Evolutionary conservation across 2,329 filamentous ascomycete species (phyloP).

Genomic region (Sporothrix inflata): DNA sequence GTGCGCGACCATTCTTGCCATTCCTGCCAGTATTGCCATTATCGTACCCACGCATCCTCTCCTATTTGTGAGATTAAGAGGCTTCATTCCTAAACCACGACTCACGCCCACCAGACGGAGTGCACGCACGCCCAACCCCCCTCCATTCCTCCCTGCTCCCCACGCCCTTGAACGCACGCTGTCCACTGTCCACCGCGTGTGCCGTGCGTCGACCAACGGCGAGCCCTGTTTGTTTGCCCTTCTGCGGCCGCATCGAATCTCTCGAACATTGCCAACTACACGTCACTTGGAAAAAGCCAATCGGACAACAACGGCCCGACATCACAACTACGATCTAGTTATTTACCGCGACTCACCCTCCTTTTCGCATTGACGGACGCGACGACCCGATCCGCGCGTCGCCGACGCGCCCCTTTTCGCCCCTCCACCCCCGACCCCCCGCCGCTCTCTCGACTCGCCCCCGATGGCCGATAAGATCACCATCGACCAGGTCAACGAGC

Average conservation of each 20-base stretch:
- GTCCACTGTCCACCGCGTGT: conserved; percentile 22
- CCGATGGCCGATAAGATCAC: conserved; percentile 44
- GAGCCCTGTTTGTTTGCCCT: conserved; percentile 1
- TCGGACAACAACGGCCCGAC: neutral
- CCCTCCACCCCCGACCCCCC: neutral
- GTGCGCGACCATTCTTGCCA: neutral
- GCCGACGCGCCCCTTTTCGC: conserved; percentile 12
- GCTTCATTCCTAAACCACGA: conserved; percentile 13
- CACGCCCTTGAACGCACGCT: conserved; percentile 6
- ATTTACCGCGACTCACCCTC: neutral
- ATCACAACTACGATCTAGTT: neutral
- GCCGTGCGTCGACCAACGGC: conserved; percentile 3
- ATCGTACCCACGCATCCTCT: conserved; percentile 14
- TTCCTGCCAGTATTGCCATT: neutral
- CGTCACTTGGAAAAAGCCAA: neutral
- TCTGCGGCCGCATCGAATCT: neutral
- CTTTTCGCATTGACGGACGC: neutral
- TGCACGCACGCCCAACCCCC: conserved; percentile 11
- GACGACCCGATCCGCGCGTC: neutral
- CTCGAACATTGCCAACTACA: neutral
- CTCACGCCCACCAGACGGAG: neutral
- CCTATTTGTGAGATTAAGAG: conserved; percentile 16
- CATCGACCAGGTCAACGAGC: conserved; percentile 47
- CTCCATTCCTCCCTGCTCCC: conserved; percentile 9
- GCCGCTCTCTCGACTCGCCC: neutral